phyloP scores from a whole-genome alignment of 2,329 filamentous ascomycete species.

The Zelopaecilomyces penicillatus region DNA sequence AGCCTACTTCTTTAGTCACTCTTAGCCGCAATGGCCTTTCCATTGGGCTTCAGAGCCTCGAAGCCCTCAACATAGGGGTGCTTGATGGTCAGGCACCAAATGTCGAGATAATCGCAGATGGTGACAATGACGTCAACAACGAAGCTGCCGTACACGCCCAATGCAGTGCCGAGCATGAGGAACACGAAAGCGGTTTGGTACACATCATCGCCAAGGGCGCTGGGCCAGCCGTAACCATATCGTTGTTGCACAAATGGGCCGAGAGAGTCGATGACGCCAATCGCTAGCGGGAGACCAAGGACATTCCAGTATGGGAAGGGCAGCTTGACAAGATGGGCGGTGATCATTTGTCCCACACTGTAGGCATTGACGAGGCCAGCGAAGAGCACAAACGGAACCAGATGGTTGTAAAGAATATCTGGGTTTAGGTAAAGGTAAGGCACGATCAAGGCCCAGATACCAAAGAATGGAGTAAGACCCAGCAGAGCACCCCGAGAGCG shows the following conservation, averaged over 20 bases:
- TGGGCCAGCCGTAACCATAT: constrained; percentile 64
- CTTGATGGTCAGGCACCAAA: constrained; percentile 98
- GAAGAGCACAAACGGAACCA: constrained; percentile 85
- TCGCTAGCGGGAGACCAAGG: constrained; percentile 66
- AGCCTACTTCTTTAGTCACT: constrained; percentile 16
- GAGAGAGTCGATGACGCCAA: constrained; percentile 71
- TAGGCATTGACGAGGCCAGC: constrained; percentile 89
- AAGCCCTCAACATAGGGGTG: constrained; percentile 50
- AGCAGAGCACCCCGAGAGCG: constrained; percentile 65
- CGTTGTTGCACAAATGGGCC: constrained; percentile 58
- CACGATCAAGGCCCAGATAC: constrained; percentile 67
- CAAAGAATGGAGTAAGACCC: constrained; percentile 74
- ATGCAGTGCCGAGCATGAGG: constrained; percentile 69
- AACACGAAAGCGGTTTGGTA: constrained; percentile 92
- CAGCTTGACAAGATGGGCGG: constrained; percentile 80
- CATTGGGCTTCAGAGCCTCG: constrained; percentile 27
- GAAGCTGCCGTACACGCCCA: constrained; percentile 96
- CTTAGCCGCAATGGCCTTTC: constrained; percentile 34
- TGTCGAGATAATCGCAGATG: constrained; percentile 96
- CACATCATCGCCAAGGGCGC: constrained; percentile 62
- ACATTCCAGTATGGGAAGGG: constrained; percentile 89
- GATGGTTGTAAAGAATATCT: constrained; percentile 68
- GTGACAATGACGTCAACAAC: constrained; percentile 95
- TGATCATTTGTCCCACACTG: constrained; percentile 91
- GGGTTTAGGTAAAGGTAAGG: constrained; percentile 81